Conservation (phyloP, 208 protist genomes). For the Endotrypanum monterogeii region DNA sequence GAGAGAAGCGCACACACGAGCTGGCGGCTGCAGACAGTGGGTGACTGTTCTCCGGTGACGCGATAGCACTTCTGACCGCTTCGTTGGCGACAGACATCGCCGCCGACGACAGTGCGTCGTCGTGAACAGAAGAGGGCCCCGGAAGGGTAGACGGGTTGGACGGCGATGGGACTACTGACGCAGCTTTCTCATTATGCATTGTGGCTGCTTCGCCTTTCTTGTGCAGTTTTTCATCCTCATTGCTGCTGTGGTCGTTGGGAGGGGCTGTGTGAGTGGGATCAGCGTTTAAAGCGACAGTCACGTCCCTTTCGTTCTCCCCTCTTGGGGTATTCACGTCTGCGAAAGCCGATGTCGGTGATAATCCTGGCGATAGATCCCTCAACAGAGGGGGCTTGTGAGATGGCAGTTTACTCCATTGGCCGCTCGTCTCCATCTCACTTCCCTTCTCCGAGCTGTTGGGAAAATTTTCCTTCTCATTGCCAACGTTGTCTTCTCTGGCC, state of each 20-base stretch:
- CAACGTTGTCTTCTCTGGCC: neutral
- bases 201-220: neutral
- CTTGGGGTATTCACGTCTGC: neutral
- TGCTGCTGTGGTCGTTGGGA: neutral
- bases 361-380: neutral
- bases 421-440: neutral
- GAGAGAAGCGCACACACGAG: constrained; percentile 11
- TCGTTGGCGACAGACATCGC: neutral
- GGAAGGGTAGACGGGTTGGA: neutral
- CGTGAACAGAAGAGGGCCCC: neutral
- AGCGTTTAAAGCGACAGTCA: neutral
- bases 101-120: neutral
- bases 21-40: neutral
- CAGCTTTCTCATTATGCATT: neutral
- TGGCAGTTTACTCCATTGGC: neutral
- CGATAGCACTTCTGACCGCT: neutral
- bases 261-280: neutral
- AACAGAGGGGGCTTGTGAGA: neutral
- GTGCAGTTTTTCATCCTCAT: neutral
- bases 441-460: neutral
- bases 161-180: neutral
- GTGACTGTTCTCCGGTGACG: neutral
- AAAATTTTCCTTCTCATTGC: neutral
- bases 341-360: neutral
- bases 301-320: neutral